Evolutionary conservation across 768 basidiomycete genomes (phyloP).

Genomic region (Tylopilus vinaceipallidus): DNA sequence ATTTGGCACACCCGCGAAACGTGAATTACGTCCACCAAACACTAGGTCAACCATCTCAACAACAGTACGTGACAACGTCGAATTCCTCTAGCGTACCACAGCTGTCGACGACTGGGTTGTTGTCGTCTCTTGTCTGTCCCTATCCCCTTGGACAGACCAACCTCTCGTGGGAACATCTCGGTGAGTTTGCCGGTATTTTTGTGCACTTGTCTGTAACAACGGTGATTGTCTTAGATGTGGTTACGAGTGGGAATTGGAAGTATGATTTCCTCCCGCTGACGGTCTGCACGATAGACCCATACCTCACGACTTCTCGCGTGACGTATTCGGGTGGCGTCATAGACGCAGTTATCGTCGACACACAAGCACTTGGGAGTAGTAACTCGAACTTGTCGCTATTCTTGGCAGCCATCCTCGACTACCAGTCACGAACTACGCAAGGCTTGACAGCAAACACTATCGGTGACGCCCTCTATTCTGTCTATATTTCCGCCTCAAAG

Average conservation of each 20-base stretch:
- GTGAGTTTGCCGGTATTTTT: background rate
- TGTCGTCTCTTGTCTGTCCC: slow-evolving; percentile 3
- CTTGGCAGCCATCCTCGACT: slow-evolving; percentile 6
- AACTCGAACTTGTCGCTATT: slow-evolving; percentile 12
- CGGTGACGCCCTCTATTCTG: slow-evolving; percentile 19
- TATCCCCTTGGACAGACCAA: slow-evolving; percentile 2
- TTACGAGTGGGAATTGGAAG: slow-evolving; percentile 6
- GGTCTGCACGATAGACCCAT: slow-evolving; percentile 9
- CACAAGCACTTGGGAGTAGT: background rate
- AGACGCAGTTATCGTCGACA: background rate
- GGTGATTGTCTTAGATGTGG: background rate
- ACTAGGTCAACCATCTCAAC: slow-evolving; percentile 1
- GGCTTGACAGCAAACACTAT: slow-evolving; percentile 13
- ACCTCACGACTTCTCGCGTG: slow-evolving; percentile 12
- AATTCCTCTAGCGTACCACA: slow-evolving; percentile 1
- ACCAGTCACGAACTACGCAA: slow-evolving; percentile 12
- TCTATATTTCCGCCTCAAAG: background rate
- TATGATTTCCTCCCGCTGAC: slow-evolving; percentile 13
- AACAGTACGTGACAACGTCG: slow-evolving; percentile 2
- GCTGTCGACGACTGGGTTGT: background rate
- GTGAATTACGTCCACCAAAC: background rate
- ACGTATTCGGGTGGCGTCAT: slow-evolving; percentile 5
- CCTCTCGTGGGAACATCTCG: background rate
- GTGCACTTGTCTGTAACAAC: no score
- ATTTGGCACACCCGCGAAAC: background rate